Evolutionary conservation across 2,329 filamentous ascomycete genomes (phyloP).

Genomic region (Fusarium sp.): DNA sequence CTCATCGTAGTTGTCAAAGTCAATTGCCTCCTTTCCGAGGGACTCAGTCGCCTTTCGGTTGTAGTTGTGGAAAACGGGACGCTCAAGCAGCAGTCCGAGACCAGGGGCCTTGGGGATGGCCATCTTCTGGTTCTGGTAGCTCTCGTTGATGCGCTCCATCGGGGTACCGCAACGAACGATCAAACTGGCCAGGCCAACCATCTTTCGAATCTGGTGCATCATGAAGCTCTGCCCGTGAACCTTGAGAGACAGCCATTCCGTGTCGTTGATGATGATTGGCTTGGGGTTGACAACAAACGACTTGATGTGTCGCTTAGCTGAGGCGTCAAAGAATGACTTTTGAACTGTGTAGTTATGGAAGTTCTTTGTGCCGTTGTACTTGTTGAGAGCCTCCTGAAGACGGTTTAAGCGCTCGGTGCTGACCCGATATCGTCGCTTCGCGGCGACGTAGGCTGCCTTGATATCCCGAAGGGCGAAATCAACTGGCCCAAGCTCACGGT

Average conservation of each 20-base stretch:
- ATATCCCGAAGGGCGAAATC: slow-evolving; percentile 79
- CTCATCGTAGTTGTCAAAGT: slow-evolving; percentile 83
- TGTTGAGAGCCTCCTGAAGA: slow-evolving; percentile 80
- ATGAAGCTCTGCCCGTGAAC: slow-evolving; percentile 99
- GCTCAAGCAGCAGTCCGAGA: slow-evolving; percentile 87
- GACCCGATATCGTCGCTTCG: slow-evolving; percentile 89
- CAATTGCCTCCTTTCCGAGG: slow-evolving; percentile 77
- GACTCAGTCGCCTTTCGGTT: slow-evolving; percentile 79
- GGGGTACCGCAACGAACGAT: slow-evolving; percentile 88
- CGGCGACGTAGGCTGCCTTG: slow-evolving; percentile 84
- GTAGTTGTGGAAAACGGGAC: slow-evolving; percentile 92
- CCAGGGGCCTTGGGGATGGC: slow-evolving; percentile 95
- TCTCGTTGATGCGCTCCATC: slow-evolving; percentile 78
- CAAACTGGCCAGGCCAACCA: slow-evolving; percentile 93
- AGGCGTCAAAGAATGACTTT: slow-evolving; percentile 85
- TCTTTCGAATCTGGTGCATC: slow-evolving; percentile 99
- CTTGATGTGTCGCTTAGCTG: slow-evolving; percentile 91
- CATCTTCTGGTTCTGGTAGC: slow-evolving; percentile 80
- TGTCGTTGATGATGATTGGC: slow-evolving; percentile 89
- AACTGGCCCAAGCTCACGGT: slow-evolving; percentile 65
- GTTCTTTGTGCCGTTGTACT: slow-evolving; percentile 88
- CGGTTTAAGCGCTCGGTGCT: slow-evolving; percentile 78
- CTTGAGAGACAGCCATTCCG: slow-evolving; percentile 95
- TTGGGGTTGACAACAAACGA: slow-evolving; percentile 84
- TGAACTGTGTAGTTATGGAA: slow-evolving; percentile 99